Base-by-base conservation (phyloP, 192 early-diverging fungal species). In the Gaertneriomyces semiglobifer region DNA sequence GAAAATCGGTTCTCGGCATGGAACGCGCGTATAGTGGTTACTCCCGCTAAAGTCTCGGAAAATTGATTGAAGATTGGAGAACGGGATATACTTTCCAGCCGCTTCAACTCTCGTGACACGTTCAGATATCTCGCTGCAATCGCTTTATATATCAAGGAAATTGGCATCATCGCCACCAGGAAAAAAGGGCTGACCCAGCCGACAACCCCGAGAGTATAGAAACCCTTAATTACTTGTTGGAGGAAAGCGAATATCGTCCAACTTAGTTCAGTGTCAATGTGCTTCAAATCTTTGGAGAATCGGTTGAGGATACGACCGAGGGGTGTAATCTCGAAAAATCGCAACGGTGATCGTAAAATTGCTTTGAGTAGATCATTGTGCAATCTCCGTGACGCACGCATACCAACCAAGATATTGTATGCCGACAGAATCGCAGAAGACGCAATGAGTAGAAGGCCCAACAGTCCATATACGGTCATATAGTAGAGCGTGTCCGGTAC, bases 51-150 rank as follows among this genome's bases (percentile, higher is more conserved):
- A 7, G 88, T 84, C 77, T 98, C 92, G 66, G 83, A 85, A 65
- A 93, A 90, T 51, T 91, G 85, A 60, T 91, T 82, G 70, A 87
- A 86, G 12, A 94, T 82, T 4, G 93, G 91, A 33, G 86, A 85
- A 58, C 86, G 81, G 6, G 86, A 80, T 20, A 89, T 81, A 6
- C 86, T 83, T 78, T 94, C 90, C n/a, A 93, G 69, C 25, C 94
- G 87, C 81, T 96, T 93, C 43, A 97, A 66, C 69, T 97, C 93
- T 51, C 95, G 83, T 6, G 90, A 89, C 10, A 89, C 80, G 4
- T 78, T 82, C 25, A 95, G 79, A 62, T 96, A 97, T 71, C 85
- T 86, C 1, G 74, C 48, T 19, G 86, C 90, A 60, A 93, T 77
- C 43, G 74, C 47, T 39, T 79, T 74, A 66, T 88, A 95, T 39